These are phyloP conservation scores for Fonsecaea pugnacius DNA, from an alignment of 2,329 filamentous ascomycete genomes.

Conservation along the genomic window DNA sequence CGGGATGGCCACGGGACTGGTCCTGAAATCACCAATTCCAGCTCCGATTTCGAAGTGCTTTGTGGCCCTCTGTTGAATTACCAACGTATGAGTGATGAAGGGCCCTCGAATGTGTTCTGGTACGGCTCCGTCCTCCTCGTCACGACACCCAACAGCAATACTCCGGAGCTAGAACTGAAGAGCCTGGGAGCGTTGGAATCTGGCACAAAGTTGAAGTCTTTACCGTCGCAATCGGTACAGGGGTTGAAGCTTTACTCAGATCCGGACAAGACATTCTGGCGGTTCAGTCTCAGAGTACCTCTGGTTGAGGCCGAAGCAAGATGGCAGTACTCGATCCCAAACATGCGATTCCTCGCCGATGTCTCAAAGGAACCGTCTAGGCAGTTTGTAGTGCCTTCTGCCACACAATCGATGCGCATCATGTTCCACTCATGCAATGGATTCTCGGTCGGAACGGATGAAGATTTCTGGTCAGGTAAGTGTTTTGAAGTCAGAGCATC, in stretches of 20 bases:
- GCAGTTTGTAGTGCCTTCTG: constrained; percentile 62
- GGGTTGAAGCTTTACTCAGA: constrained; percentile 66
- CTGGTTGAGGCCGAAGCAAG: constrained; percentile 72
- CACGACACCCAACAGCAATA: constrained; percentile 69
- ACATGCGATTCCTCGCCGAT: constrained; percentile 64
- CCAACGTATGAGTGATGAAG: constrained; percentile 49
- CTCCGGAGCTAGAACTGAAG: constrained; percentile 64
- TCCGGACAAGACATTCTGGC: constrained; percentile 62
- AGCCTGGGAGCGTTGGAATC: constrained; percentile 48
- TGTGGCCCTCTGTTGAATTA: constrained; percentile 56
- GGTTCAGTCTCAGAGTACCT: constrained; percentile 63
- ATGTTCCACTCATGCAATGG: constrained; percentile 73
- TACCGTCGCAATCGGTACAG: constrained; percentile 38
- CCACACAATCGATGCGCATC: constrained; percentile 68
- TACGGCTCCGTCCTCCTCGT: constrained; percentile 85
- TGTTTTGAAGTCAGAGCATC: background rate
- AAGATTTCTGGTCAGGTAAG: constrained; percentile 60
- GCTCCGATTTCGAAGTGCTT: constrained; percentile 46
- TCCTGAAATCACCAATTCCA: constrained; percentile 36
- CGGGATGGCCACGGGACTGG: constrained; percentile 36
- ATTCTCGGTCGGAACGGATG: constrained; percentile 68
- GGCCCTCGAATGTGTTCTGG: constrained; percentile 59
- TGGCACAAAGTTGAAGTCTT: constrained; percentile 9
- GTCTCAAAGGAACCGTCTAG: constrained; percentile 54
- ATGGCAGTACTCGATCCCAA: constrained; percentile 78